phyloP scores from a whole-genome alignment of 345 rosid genomes.

The Aquilaria malaccensis region DNA sequence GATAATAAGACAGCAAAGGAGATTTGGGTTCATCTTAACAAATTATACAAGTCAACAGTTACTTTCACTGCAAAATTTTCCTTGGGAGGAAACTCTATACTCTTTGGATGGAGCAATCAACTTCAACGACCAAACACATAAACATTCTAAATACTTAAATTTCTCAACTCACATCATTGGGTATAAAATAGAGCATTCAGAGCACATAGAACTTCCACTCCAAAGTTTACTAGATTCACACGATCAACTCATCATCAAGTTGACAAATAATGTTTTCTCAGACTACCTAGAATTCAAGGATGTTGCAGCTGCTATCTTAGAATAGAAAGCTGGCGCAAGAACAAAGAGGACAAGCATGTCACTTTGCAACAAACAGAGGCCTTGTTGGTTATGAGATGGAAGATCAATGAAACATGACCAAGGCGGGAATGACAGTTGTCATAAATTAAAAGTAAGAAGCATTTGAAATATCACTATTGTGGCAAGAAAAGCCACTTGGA shows the following conservation, averaged over 20 bases:
- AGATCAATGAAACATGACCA: no score
- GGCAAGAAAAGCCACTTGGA: no score
- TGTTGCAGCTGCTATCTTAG: not conserved
- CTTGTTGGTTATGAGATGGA: not conserved
- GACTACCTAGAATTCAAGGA: not conserved
- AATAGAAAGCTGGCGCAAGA: not conserved
- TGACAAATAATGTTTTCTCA: not conserved
- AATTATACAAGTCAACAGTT: not conserved
- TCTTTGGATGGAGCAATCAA: not conserved
- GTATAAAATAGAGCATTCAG: not conserved
- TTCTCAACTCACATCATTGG: not conserved
- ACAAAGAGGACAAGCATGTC: not conserved
- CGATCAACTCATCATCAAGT: no score
- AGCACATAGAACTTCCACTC: not conserved
- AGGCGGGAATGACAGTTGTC: no score
- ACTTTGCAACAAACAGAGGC: not conserved
- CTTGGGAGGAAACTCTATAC: not conserved
- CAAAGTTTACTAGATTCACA: not conserved
- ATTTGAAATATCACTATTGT: no score
- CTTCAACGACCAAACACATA: not conserved
- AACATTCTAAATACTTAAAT: not conserved
- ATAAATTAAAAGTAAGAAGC: no score
- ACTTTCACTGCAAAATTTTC: not conserved
- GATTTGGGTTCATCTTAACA: not conserved
- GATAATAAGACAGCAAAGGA: no score